A percentile compares a stretch with the other conserved stretches of the same genome.
phyloP scores from a whole-genome alignment of 495 filamentous ascomycete genomes.

The Elasticomyces elasticus region DNA sequence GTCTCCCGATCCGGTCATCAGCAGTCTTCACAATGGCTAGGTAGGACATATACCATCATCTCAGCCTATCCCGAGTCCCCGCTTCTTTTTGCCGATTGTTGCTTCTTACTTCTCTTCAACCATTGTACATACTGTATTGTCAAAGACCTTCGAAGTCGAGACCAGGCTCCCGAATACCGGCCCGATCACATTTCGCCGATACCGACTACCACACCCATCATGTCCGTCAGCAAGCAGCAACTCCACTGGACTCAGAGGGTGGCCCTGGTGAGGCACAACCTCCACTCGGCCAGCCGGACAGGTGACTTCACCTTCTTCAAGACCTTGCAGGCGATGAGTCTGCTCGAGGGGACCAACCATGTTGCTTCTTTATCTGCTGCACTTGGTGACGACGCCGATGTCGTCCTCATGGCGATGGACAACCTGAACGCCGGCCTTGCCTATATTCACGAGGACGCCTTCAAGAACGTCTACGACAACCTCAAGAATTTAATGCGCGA shows the following conservation, averaged over 20 bases:
- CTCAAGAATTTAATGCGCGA: conserved; percentile 25
- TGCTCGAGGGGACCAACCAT: conserved; percentile 30
- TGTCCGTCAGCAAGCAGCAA: conserved; percentile 14
- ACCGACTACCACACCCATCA: not conserved
- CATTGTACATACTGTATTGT: conserved; percentile 1
- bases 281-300: conserved; percentile 30
- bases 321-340: conserved; percentile 26
- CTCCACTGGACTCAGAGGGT: conserved; percentile 33
- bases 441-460: conserved; percentile 32
- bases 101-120: not conserved
- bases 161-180: not conserved
- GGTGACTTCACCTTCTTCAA: conserved; percentile 35
- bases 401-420: conserved; percentile 28
- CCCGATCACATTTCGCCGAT: not conserved
- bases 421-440: conserved; percentile 33
- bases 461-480: conserved; percentile 32
- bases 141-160: not conserved
- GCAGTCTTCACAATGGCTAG: not conserved
- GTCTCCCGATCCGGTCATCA: not conserved
- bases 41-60: not conserved
- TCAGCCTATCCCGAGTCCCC: not conserved
- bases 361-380: conserved; percentile 26
- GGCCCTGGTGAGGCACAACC: conserved; percentile 30
- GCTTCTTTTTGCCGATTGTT: not conserved
- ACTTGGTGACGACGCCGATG: conserved; percentile 29